A percentile compares a stretch with the other conserved stretches of the same genome.
Conservation (phyloP, 257 asterid genomes). For the Pogostemon cablin region DNA sequence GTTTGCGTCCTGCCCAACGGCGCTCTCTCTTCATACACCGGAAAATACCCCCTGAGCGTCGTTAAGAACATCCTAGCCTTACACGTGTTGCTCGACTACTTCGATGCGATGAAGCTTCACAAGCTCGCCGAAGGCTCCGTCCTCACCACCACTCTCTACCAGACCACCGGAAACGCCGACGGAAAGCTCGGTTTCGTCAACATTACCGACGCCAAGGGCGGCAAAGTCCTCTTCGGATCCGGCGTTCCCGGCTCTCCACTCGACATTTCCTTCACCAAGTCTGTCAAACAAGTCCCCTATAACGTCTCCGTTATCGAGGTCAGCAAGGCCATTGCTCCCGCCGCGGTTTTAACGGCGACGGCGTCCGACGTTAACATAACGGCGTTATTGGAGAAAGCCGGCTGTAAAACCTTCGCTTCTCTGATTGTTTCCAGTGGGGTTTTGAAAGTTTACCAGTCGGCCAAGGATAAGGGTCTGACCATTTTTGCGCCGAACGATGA, state of each 20-base stretch:
- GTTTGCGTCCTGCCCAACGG: conserved; percentile 73
- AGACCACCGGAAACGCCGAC: conserved; percentile 88
- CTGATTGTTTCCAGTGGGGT: conserved; percentile 64
- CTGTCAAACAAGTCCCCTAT: conserved; percentile 66
- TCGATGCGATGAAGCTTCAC: conserved; percentile 78
- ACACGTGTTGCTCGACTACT: conserved; percentile 89
- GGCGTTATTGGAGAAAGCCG: conserved; percentile 75
- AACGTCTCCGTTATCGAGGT: conserved; percentile 79
- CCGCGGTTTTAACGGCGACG: conserved; percentile 66
- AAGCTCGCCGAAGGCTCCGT: conserved; percentile 80
- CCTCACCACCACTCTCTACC: conserved; percentile 85
- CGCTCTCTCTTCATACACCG: conserved; percentile 64
- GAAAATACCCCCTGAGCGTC: conserved; percentile 66
- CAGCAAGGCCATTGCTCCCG: conserved; percentile 72
- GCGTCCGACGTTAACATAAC: conserved; percentile 63
- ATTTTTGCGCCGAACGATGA: conserved; percentile 90
- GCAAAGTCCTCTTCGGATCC: conserved; percentile 90
- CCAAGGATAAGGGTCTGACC: conserved; percentile 66
- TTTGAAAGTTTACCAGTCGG: conserved; percentile 56
- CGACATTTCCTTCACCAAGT: conserved; percentile 56
- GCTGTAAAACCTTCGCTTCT: conserved; percentile 82
- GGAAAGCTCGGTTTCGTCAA: conserved; percentile 84
- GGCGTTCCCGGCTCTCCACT: conserved; percentile 73
- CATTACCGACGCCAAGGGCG: conserved; percentile 82
- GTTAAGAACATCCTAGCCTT: conserved; percentile 67